phyloP scores from a whole-genome alignment of 805 yeast species.

The Cephaloascus fragrans region DNA sequence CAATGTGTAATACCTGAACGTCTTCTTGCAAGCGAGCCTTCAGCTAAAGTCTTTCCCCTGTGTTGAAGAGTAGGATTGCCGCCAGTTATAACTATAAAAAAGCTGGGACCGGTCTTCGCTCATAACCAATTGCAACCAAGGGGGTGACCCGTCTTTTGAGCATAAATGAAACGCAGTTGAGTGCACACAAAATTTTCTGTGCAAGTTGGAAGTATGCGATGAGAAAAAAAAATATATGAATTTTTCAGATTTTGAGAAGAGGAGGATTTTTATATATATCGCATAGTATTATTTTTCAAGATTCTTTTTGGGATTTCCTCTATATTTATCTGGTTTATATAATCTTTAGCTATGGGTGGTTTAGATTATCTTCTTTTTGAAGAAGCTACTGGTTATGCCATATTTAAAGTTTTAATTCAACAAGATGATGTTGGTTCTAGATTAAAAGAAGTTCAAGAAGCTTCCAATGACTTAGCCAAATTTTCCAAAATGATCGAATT shows the following conservation, averaged over 20 bases:
- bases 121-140: no score
- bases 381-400: slow-evolving; percentile 97
- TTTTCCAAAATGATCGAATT: slow-evolving; percentile 91
- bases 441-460: slow-evolving; percentile 88
- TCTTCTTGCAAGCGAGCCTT: no score
- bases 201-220: not conserved
- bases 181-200: not conserved
- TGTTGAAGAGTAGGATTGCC: no score
- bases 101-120: no score
- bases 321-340: no score
- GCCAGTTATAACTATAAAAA: no score
- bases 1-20: no score
- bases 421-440: slow-evolving; percentile 92
- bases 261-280: no score
- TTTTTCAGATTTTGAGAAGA: not conserved
- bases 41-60: no score
- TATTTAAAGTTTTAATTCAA: slow-evolving; percentile 87
- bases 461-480: slow-evolving; percentile 73
- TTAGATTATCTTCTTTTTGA: slow-evolving; percentile 90
- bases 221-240: not conserved
- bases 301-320: no score
- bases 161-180: not conserved
- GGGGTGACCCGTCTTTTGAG: not conserved
- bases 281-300: no score
- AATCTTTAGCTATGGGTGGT: slow-evolving; percentile 39